A percentile compares a stretch with the other conserved stretches of the same genome.
Evolutionary conservation across 2,329 filamentous ascomycete species (phyloP).

Genomic region (Phyllosticta citribraziliensis): DNA sequence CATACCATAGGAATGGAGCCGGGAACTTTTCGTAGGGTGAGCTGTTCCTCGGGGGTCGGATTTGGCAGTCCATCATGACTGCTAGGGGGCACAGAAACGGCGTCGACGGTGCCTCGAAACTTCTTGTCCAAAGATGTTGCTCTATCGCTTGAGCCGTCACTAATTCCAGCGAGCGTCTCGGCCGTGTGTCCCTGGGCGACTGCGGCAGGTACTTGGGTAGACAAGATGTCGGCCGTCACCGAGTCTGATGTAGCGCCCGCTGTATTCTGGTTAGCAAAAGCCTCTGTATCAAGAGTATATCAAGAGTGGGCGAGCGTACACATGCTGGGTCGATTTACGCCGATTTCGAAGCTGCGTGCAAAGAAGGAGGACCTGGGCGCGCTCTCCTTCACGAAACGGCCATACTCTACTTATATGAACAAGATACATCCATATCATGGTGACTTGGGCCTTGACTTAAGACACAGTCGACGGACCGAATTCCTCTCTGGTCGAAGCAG

Average conservation of each 20-base stretch:
- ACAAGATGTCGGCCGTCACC: conserved; percentile 1
- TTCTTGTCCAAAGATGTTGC: not conserved
- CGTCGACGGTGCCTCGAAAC: not conserved
- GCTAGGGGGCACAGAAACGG: not conserved
- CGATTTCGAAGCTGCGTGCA: not conserved
- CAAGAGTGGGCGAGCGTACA: not conserved
- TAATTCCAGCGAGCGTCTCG: not conserved
- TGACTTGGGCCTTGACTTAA: not conserved
- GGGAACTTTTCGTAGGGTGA: conserved; percentile 40
- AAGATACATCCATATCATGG: not conserved
- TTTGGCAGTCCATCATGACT: not conserved
- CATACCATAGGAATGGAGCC: conserved; percentile 42
- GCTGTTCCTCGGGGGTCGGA: conserved; percentile 39
- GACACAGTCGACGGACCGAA: not conserved
- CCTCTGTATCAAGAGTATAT: not conserved
- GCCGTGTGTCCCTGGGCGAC: not conserved
- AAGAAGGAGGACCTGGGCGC: not conserved
- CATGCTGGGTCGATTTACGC: not conserved
- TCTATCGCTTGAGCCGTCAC: not conserved
- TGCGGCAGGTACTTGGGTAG: not conserved
- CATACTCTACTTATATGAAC: not conserved
- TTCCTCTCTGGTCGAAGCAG: not conserved
- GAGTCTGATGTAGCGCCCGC: not conserved
- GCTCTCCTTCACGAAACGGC: not conserved
- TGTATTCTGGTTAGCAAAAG: not conserved